Evolutionary conservation across 345 rosid genomes (phyloP), one percentile per base, ranked within the genome.

Genomic region (Aethionema arabicum): DNA sequence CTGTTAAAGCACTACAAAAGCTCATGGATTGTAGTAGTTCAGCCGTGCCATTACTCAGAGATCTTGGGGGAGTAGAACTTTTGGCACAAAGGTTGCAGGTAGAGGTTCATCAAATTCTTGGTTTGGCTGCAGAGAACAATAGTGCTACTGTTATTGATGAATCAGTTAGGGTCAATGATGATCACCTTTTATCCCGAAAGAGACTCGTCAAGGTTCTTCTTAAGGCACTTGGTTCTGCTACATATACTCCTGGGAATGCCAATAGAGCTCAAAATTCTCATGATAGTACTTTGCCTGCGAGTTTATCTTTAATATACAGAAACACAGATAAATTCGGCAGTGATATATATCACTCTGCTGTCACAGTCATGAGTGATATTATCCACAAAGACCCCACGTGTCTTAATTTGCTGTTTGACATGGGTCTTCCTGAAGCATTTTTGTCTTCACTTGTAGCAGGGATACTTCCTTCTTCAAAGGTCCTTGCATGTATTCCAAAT

Each of bases 331-430:
- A 84, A 70, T 89, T 92, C 82, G 95, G 96, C 52, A 93, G 98
- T 45, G 98, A 89, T 56, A 89, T 92, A 40, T 92, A 85, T 65
- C 77, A 84, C 79, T 87, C 98, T 30, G 95, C 98, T 62, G 98
- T 92, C 70, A 89, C 96, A 44, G 91, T 92, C 41, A 92, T 92
- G 98, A 89, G 96, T 74, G 96, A 92, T 67, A 81, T 89, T 51
- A 85, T 92, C 72, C 98, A 92, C 81, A 92, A 89, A 74, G 96
- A 92, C 65, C 98, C 98, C 42, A 89, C 96, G 42, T 85, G 91
- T 67, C 89, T 86, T 65, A 67, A 93, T 32, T 73, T 76, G 11
- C 77, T 92, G 65, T 83, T 83, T 69, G 98, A 92, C 70, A 68
- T 87, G 79, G 88, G 95, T 68, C 95, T 92, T 63, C 96, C 96